Evolutionary conservation across 345 rosid genomes (phyloP).

Genomic region (Heritiera littoralis): DNA sequence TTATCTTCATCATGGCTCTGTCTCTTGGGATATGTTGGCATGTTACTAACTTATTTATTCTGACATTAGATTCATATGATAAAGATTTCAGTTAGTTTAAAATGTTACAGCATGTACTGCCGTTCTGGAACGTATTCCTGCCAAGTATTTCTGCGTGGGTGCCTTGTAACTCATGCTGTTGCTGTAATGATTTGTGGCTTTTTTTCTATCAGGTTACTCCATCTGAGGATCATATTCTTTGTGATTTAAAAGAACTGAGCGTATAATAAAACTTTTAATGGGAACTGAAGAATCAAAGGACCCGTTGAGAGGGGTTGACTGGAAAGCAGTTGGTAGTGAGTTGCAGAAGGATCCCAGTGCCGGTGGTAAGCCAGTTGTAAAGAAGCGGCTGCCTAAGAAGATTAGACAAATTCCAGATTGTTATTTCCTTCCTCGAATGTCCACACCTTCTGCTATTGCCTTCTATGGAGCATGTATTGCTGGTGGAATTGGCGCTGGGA

Average conservation of each 20-base stretch:
- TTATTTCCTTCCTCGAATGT: constrained; percentile 81
- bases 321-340: constrained; percentile 71
- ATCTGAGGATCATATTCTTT: background rate
- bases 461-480: constrained; percentile 80
- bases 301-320: constrained; percentile 87
- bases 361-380: constrained; percentile 45
- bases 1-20: background rate
- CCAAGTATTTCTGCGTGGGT: background rate
- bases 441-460: constrained; percentile 58
- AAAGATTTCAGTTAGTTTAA: background rate
- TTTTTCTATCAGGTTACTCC: background rate
- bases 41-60: background rate
- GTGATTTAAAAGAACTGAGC: constrained; percentile 16
- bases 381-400: constrained; percentile 76
- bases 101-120: background rate
- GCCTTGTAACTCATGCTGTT: background rate
- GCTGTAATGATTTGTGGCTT: constrained; percentile 40
- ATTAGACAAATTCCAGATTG: constrained; percentile 84
- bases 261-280: constrained; percentile 34
- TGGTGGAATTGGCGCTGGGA: constrained; percentile 88
- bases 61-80: background rate
- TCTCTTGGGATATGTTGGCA: background rate
- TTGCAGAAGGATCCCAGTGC: constrained; percentile 64
- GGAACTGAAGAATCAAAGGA: constrained; percentile 64
- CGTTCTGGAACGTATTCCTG: background rate